Evolutionary conservation across 1,284 basidiomycete genomes (phyloP).

Genomic region (Stereum hirsutum): DNA sequence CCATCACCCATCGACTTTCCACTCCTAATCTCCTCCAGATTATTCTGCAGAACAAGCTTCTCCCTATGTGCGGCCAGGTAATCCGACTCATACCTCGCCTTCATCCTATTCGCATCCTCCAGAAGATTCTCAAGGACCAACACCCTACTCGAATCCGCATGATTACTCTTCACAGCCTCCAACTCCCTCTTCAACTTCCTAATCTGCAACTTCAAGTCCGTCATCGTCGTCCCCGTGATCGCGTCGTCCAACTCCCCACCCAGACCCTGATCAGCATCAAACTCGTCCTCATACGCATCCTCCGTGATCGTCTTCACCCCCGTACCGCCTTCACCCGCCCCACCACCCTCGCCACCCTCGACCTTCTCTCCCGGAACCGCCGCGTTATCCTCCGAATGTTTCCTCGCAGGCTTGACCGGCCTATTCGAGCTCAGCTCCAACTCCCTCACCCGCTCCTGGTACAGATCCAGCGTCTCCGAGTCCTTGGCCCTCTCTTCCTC

Average conservation of each 20-base stretch:
- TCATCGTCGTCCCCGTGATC: conserved; percentile 79
- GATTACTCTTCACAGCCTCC: conserved; percentile 63
- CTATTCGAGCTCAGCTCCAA: conserved; percentile 64
- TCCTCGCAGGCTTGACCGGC: conserved; percentile 16
- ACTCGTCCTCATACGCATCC: conserved; percentile 22
- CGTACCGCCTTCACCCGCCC: background rate
- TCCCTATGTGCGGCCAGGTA: conserved; percentile 82
- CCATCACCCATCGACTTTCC: conserved; percentile 80
- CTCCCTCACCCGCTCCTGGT: conserved; percentile 88
- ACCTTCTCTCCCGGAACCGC: background rate
- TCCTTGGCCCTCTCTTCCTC: conserved; percentile 70
- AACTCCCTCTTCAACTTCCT: conserved; percentile 80
- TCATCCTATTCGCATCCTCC: conserved; percentile 86
- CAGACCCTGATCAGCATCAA: conserved; percentile 45
- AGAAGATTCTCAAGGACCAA: conserved; percentile 85
- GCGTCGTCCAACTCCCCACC: conserved; percentile 84
- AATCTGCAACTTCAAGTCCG: conserved; percentile 82
- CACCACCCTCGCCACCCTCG: conserved; percentile 29
- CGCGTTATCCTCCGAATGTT: conserved; percentile 10
- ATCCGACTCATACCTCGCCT: conserved; percentile 83
- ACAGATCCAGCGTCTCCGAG: conserved; percentile 79
- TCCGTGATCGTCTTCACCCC: background rate
- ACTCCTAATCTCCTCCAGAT: conserved; percentile 83
- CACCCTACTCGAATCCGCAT: conserved; percentile 66
- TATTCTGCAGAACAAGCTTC: conserved; percentile 71